A percentile compares a stretch with the other conserved stretches of the same genome.
Conservation (phyloP, 1,284 basidiomycete species). For the Ceratobasidium sp. region DNA sequence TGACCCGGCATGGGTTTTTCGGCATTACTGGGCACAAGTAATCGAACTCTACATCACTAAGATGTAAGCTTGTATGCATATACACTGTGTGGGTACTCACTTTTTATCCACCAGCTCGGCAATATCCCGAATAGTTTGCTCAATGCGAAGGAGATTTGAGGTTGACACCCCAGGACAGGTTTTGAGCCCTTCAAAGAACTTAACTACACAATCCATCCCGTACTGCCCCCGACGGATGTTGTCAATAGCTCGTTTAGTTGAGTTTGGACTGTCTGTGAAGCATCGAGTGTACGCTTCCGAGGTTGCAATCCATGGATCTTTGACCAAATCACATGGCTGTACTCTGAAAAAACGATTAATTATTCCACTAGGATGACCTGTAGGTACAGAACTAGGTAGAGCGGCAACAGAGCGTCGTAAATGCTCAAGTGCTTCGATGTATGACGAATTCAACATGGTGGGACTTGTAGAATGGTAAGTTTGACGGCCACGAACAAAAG, state of each 20-base stretch:
- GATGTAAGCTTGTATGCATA: neutral
- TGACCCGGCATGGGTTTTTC: no score
- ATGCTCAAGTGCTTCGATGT: neutral
- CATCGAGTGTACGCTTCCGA: neutral
- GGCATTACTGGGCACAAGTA: neutral
- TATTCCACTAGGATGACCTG: neutral
- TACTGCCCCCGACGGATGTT: neutral
- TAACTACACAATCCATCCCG: slow-evolving; percentile 8
- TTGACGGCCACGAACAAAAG: no score
- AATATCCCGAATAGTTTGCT: neutral
- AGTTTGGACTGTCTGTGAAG: neutral
- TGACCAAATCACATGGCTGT: neutral
- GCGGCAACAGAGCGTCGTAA: neutral
- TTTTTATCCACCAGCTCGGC: neutral
- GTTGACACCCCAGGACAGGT: neutral
- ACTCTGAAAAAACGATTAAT: neutral
- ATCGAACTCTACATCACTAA: neutral
- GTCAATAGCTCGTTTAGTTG: neutral
- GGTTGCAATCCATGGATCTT: neutral
- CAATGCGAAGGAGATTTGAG: neutral
- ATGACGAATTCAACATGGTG: neutral
- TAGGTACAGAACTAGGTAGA: neutral
- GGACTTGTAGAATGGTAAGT: neutral
- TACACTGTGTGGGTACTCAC: neutral
- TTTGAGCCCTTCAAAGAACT: neutral